Base-by-base conservation (phyloP, 129 eudicot genomes). In the Scalesia atractyloides region DNA sequence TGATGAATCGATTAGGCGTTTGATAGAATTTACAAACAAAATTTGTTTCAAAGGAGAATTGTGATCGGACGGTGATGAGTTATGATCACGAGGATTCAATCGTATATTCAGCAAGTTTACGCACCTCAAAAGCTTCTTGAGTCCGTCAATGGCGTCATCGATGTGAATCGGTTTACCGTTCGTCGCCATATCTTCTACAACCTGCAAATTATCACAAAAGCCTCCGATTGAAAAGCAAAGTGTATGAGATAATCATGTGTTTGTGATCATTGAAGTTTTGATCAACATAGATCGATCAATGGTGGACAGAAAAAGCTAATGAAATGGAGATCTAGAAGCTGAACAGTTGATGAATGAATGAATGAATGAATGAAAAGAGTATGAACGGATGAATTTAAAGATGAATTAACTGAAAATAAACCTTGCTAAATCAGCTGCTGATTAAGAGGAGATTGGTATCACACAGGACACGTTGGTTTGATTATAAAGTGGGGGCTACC, bases 101-200 rank as follows among this genome's bases (percentile, higher is more conserved):
- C 43, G 7, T 26, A 41, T 43, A 75, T 22, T 22, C 47, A 74
- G 69, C 33, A 50, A 9, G 33, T 17, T 49, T 19, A 4, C 15
- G 8, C 59, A 93, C 98, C 97, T 89, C 26, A 93, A 86, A 74
- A 93, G 98, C 89, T 89, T 93, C 78, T 83, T 72, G 43, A 93
- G 71, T 67, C 87, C 90, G 56, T 84, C 84, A 80, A 93, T 93
- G 87, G 97, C 98, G 80, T 89, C 97, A 76, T 93, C 98, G 56
- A 68, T 30, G 37, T 54, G 77, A 64, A 70, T 73, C 82, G 43
- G 66, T 5, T 30, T 30, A 4, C 87, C 70, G 39, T 67, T 84
- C 14, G 75, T 66, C 10, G 81, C 89, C 97, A 89, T 89, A 17
- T 84, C 85, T 56, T 86, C 92, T 60, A 7, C 81, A 52, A 81